Evolutionary conservation across 768 basidiomycete species (phyloP), one percentile per base, ranked within the genome.

Genomic region (Boletus sp.): DNA sequence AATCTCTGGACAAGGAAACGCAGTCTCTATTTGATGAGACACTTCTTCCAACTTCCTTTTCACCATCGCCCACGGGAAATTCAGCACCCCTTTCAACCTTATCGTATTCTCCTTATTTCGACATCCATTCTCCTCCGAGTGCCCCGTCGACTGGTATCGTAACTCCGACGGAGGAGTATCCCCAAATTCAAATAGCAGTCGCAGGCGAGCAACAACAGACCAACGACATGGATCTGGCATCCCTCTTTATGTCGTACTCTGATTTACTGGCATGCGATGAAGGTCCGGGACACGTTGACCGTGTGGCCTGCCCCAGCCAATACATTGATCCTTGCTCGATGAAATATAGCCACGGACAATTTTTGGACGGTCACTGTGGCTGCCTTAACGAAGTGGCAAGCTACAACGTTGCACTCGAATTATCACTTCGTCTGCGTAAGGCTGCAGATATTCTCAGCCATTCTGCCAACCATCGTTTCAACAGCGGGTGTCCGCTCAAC

Each of bases 361-460:
- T 51, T 51, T 40, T 60, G 35, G 76, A 60, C 14, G 73, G 73
- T 15, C 80, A 83, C 50, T 87, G 86, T 59, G 81, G 79, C 5
- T 88, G 86, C 64, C 73, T 87, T 29, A 75, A 78, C 52, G 85
- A 87, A 57, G 63, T 76, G 9, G 63, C 75, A 18, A 80, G 73
- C 62, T 87, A 88, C 64, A 81, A 73, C 53, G 79, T 78, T n/a
- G 74, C 85, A 20, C 77, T 87, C 11, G 85, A 89, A 62, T 73
- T 89, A n/a, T 87, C 85, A 2, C 71, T 86, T 32, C 77, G 83
- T 50, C 77, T 89, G 20, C 78, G 85, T 24, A 83, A 79, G 62
- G 84, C 83, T 11, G 78, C 81, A n/a, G 77, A 83, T 51, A 72
- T 80, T 39, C 78, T 88, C 40, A 73, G 77, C 11, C 80, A 75